These are phyloP conservation scores for Flaveria robusta DNA, from an alignment of 129 eudicot species.

Conservation along the genomic window DNA sequence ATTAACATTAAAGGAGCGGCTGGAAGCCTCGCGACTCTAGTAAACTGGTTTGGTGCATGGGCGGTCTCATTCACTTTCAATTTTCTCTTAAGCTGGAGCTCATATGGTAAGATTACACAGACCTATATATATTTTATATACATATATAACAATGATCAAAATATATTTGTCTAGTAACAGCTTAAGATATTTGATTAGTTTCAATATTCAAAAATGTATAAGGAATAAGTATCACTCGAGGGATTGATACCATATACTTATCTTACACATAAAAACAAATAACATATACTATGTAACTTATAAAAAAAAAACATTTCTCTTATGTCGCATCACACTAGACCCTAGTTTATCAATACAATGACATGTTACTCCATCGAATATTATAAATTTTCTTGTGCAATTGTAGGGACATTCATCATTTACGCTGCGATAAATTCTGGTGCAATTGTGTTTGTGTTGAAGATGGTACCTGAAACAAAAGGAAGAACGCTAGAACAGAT, in stretches of 20 bases:
- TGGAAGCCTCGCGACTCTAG: conserved; percentile 89
- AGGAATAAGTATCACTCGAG: background rate
- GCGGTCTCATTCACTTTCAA: conserved; percentile 81
- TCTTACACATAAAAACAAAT: background rate
- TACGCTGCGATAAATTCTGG: conserved; percentile 65
- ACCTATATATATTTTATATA: background rate
- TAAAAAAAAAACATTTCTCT: background rate
- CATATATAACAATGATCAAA: too few relatives aligned
- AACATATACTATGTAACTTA: background rate
- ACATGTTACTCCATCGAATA: background rate
- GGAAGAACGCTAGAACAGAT: conserved; percentile 91
- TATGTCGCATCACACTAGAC: background rate
- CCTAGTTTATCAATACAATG: too few relatives aligned
- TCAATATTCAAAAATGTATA: background rate
- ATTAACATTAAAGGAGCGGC: conserved; percentile 81
- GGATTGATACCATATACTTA: background rate
- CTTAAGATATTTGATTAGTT: too few relatives aligned
- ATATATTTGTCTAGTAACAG: too few relatives aligned
- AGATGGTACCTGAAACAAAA: conserved; percentile 88
- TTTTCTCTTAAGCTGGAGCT: conserved; percentile 83
- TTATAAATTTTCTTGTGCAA: background rate
- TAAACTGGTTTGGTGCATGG: conserved; percentile 95
- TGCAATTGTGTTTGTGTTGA: conserved; percentile 61
- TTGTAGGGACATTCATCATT: conserved; percentile 73
- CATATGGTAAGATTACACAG: conserved; percentile 58